Conservation (phyloP, 2,329 filamentous ascomycete genomes). For the Colletotrichum zoysiae region DNA sequence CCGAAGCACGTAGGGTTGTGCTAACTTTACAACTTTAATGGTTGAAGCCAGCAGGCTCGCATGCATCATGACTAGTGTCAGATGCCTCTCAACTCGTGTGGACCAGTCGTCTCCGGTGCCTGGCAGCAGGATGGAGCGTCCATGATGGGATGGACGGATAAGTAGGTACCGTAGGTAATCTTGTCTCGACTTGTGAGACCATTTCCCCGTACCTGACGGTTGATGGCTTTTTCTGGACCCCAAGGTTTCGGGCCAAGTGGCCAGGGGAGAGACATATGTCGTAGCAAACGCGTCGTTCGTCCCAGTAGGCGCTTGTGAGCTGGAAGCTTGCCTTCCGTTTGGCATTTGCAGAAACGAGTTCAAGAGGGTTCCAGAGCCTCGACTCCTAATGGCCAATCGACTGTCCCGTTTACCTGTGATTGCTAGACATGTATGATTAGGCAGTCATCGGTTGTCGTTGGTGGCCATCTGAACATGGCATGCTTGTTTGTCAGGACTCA, state of each 20-base stretch:
- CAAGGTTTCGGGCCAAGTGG: constrained; percentile 33
- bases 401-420: constrained; percentile 35
- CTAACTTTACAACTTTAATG: not conserved
- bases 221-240: constrained; percentile 24
- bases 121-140: constrained; percentile 9
- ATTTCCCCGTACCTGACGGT: constrained; percentile 35
- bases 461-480: constrained; percentile 21
- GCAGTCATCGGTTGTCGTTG: not conserved
- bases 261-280: constrained; percentile 35
- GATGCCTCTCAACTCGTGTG: constrained; percentile 22
- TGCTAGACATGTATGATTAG: constrained; percentile 32
- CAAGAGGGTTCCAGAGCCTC: constrained; percentile 11
- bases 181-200: constrained; percentile 34
- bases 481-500: constrained; percentile 34
- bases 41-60: constrained; percentile 1
- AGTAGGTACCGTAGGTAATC: not conserved
- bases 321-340: constrained; percentile 12
- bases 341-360: constrained; percentile 2
- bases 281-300: constrained; percentile 29
- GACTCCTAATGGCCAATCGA: constrained; percentile 5
- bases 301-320: constrained; percentile 17
- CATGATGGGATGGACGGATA: constrained; percentile 27
- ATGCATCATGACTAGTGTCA: constrained; percentile 39
- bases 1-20: not conserved
- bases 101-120: constrained; percentile 15